These are phyloP conservation scores for Dalbergia cultrata DNA, from an alignment of 306 rosid species.

Conservation along the genomic window DNA sequence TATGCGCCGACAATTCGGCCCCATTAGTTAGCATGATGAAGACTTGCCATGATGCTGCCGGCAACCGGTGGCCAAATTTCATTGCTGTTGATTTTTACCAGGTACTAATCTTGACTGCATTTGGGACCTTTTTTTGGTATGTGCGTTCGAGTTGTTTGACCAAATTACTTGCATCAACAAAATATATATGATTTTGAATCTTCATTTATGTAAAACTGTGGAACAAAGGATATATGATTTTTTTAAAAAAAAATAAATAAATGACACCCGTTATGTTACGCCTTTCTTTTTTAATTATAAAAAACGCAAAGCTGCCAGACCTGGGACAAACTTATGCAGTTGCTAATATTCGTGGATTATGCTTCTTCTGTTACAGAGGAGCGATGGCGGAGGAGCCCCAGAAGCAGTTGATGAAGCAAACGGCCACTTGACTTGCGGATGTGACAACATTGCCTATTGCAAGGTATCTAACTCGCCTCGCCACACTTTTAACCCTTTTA, in stretches of 20 bases:
- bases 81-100: constrained; percentile 80
- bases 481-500: background rate
- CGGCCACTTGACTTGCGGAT: constrained; percentile 88
- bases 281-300: no score
- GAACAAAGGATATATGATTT: background rate
- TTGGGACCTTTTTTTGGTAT: background rate
- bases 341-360: background rate
- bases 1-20: constrained; percentile 76
- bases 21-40: constrained; percentile 56
- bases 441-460: constrained; percentile 84
- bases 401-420: constrained; percentile 83
- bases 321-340: background rate
- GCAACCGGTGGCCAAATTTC: constrained; percentile 86
- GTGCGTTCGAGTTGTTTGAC: background rate
- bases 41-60: constrained; percentile 68
- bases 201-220: background rate
- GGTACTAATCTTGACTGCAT: constrained; percentile 46
- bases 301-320: background rate
- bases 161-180: no score
- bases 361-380: constrained; percentile 51
- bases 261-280: no score
- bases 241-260: background rate
- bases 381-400: constrained; percentile 91
- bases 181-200: background rate
- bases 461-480: constrained; percentile 56